A percentile compares a stretch with the other conserved stretches of the same genome.
phyloP scores from a whole-genome alignment of 1,284 basidiomycete species.

The Mycosarcoma mackinlayi region DNA sequence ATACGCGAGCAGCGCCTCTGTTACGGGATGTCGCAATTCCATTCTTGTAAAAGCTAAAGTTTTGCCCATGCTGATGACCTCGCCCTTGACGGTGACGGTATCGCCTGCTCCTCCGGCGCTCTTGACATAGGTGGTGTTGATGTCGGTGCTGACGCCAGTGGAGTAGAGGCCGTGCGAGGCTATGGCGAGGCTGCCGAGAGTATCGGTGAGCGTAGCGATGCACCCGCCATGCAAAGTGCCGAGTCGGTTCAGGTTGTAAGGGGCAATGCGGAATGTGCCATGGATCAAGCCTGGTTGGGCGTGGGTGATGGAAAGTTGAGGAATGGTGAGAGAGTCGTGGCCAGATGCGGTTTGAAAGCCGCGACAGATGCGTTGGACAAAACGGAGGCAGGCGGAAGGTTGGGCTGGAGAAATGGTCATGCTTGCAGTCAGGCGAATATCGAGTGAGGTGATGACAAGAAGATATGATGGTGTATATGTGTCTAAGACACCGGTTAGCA shows the following conservation, averaged over 20 bases:
- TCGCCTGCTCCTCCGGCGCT: slow-evolving; percentile 73
- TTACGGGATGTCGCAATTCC: slow-evolving; percentile 57
- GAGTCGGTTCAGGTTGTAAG: slow-evolving; percentile 62
- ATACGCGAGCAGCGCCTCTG: slow-evolving; percentile 51
- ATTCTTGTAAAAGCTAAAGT: slow-evolving; percentile 63
- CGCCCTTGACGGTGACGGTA: slow-evolving; percentile 35
- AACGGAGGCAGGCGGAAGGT: slow-evolving; percentile 45
- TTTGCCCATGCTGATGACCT: slow-evolving; percentile 58
- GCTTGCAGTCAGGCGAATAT: background rate
- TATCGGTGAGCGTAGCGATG: slow-evolving; percentile 84
- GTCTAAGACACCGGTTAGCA: too few relatives aligned
- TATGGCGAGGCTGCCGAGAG: slow-evolving; percentile 83
- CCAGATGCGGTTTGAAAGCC: slow-evolving; percentile 40
- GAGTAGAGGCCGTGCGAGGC: slow-evolving; percentile 83
- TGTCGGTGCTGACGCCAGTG: slow-evolving; percentile 87
- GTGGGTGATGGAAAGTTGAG: slow-evolving; percentile 38
- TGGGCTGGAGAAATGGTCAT: slow-evolving; percentile 24
- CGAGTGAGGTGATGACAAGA: slow-evolving; percentile 1
- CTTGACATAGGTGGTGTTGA: slow-evolving; percentile 83
- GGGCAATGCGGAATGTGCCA: slow-evolving; percentile 42
- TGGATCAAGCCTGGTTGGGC: slow-evolving; percentile 56
- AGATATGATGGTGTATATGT: slow-evolving; percentile 1
- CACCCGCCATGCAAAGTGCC: slow-evolving; percentile 81
- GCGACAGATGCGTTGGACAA: slow-evolving; percentile 49
- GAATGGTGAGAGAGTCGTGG: slow-evolving; percentile 60